Evolutionary conservation across 257 asterid species (phyloP), one percentile per base, ranked within the genome.

Genomic region (Nicotiana attenuata): DNA sequence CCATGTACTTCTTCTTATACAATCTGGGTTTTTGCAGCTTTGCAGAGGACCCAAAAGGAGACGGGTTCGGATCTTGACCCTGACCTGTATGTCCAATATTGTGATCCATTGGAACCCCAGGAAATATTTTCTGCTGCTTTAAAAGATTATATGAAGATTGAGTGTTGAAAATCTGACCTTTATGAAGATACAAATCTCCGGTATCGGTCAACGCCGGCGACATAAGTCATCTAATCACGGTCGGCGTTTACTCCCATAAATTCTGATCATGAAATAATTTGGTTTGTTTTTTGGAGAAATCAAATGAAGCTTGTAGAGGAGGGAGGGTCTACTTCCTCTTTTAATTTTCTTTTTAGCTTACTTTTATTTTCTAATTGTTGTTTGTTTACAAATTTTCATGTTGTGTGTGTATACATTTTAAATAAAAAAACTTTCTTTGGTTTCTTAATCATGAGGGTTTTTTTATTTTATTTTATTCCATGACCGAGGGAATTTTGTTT

Each of bases 181-280:
- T 61, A 80, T 31, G 78, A 13, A 24, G 81, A 57, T 61, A 77
- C 60, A 77, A 67, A 65, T 66, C 56, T 13, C 85, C 86, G 86
- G 91, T 80, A 86, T 91, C 92, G 87, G 88, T 89, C 90, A 81
- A 53, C 90, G 92, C 87, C 83, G 86, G 92, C 85, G 85, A 87
- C 87, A 89, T 81, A 84, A 78, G 93, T 91, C 97, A 90, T 92
- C 91, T 75, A 88, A 87, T 85, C 91, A 84, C 87, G 86, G 87
- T 19, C 60, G 82, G 47, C 13, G 47, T 38, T 17, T 71, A 69
- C 20, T 50, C 19, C 41, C 31, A 45, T 78, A 22, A 60, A 33
- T 66, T 15, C 53, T 56, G 22, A 31, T 17, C 65, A 26, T 35
- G 65, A 20, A 35, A 61, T 73, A 41, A 41, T 8, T 41, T 41